These are phyloP conservation scores for Stemphylium lycopersici DNA, from an alignment of 2,329 filamentous ascomycete species.

Conservation along the genomic window DNA sequence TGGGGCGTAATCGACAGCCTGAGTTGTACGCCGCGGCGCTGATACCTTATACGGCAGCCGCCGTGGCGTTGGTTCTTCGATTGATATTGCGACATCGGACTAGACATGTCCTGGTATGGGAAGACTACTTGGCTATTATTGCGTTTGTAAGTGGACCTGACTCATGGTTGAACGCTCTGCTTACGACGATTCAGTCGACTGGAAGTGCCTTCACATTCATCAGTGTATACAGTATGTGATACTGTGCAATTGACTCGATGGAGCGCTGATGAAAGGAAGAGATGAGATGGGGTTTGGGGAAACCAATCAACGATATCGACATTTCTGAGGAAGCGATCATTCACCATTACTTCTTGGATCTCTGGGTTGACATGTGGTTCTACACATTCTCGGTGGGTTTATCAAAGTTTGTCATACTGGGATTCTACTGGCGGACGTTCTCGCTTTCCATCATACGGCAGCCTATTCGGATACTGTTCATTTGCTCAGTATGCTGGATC, in stretches of 20 bases:
- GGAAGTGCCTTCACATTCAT: constrained; percentile 31
- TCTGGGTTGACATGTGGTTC: constrained; percentile 33
- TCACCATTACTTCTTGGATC: constrained; percentile 27
- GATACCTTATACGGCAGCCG: constrained; percentile 26
- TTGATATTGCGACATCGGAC: constrained; percentile 23
- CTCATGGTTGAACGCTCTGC: background rate
- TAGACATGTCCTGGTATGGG: constrained; percentile 25
- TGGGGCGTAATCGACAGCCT: constrained; percentile 23
- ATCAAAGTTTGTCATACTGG: constrained; percentile 31
- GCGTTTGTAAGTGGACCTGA: constrained; percentile 26
- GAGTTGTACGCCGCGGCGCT: constrained; percentile 29
- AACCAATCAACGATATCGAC: constrained; percentile 20
- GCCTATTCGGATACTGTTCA: constrained; percentile 26
- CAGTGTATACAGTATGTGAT: constrained; percentile 27
- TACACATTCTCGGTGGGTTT: constrained; percentile 33
- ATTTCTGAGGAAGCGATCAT: constrained; percentile 19
- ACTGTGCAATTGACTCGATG: background rate
- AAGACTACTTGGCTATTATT: constrained; percentile 28
- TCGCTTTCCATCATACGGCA: constrained; percentile 23
- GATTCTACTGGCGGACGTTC: constrained; percentile 34
- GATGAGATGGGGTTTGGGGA: constrained; percentile 32
- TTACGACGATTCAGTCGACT: constrained; percentile 12
- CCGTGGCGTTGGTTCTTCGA: constrained; percentile 22
- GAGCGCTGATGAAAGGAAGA: constrained; percentile 20
- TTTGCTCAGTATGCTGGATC: constrained; percentile 21